Conservation (phyloP, 1,139 yeast species). For the Candida smagusa region DNA sequence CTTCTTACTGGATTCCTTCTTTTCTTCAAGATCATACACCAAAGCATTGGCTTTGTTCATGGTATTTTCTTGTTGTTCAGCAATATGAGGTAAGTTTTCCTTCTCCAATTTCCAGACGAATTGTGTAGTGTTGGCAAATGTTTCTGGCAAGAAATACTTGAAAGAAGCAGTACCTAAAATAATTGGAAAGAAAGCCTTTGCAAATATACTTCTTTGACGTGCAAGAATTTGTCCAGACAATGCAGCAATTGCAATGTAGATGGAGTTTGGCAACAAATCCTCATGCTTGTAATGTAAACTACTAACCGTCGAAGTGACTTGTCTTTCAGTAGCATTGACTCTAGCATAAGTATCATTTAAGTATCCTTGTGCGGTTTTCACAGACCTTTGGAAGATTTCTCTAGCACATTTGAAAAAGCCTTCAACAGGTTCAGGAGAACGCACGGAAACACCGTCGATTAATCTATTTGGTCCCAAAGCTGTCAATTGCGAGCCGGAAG, state of each 20-base stretch:
- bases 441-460: slow-evolving; percentile 57
- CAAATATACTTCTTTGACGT: slow-evolving; percentile 61
- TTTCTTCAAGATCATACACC: slow-evolving; percentile 36
- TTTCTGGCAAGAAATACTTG: slow-evolving; percentile 71
- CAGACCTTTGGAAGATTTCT: slow-evolving; percentile 19
- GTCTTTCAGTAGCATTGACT: slow-evolving; percentile 61
- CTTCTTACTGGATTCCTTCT: slow-evolving; percentile 36
- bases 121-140: slow-evolving; percentile 62
- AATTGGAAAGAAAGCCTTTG: slow-evolving; percentile 62
- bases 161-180: slow-evolving; percentile 68
- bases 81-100: slow-evolving; percentile 60
- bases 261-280: slow-evolving; percentile 70
- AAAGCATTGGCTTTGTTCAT: slow-evolving; percentile 46
- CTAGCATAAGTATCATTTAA: slow-evolving; percentile 40
- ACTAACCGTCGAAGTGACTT: slow-evolving; percentile 64
- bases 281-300: slow-evolving; percentile 69
- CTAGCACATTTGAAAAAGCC: slow-evolving; percentile 47
- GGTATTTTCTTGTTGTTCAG: slow-evolving; percentile 58
- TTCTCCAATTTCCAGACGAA: slow-evolving; percentile 69
- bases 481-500: slow-evolving; percentile 45
- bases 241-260: slow-evolving; percentile 71
- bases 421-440: slow-evolving; percentile 51
- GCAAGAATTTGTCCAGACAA: slow-evolving; percentile 79
- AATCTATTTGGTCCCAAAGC: slow-evolving; percentile 41
- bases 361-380: slow-evolving; percentile 17